Base-by-base conservation (phyloP, 208 protist genomes). In the Trypanosoma caninum region DNA sequence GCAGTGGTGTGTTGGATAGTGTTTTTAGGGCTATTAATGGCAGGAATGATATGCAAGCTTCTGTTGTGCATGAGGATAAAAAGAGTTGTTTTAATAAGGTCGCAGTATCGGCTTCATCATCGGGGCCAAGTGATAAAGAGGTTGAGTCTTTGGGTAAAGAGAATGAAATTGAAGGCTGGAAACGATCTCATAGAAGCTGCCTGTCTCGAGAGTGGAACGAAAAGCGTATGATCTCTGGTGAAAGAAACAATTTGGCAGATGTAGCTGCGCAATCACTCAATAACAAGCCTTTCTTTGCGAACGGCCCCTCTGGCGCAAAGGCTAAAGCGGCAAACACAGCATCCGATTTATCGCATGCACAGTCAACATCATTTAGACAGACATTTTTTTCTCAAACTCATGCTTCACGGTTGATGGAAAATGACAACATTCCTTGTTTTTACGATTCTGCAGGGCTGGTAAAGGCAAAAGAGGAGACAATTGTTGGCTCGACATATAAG, bases 391-490 rank as follows among this genome's bases (percentile, higher is more conserved):
- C 30, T 20, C 45, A 53, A 57, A 28, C 28, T 56, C 13, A 40
- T 56, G 18, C 31, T 35, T 18, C 4, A 9, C 28, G 33, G 2
- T 10, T 16, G 14, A 82, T 78, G 10, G 76, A 75, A 46, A 82
- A 82, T 59, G 72, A 83, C 5, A 76, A 87, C 23, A 94, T 96
- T 41, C 91, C 91, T 3, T 84, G 74, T 20, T 96, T 96, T 62
- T 96, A 93, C 72, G 93, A 84, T 48, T 82, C 87, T 0, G 47
- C 81, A 7, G 90, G 90, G 0, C 25, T 59, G 20, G 76, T 73
- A 14, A 74, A 58, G 34, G 66, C 57, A 25, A 18, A 47, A 28
- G 83, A 80, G 54, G 65, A 72, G 38, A 38, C 78, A 20, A 67
- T 94, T 44, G 74, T 65, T 57, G 82, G 75, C 3, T 75, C 79